Conservation (phyloP, 176 grass and related monocot species). For the Coix lacrymajobi region DNA sequence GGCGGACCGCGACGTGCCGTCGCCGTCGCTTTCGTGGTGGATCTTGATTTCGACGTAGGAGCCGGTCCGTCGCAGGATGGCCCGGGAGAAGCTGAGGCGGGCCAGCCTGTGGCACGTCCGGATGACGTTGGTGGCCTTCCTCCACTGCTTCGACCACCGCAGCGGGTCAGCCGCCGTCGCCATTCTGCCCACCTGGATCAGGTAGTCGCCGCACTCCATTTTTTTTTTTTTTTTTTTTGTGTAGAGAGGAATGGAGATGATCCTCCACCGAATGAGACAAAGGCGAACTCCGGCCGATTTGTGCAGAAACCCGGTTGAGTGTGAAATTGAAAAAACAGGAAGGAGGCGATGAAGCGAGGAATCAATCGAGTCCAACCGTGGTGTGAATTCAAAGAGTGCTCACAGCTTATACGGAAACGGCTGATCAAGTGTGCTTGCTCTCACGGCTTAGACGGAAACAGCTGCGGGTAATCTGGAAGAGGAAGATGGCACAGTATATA, state of each 20-base stretch:
- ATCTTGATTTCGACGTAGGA: constrained; percentile 39
- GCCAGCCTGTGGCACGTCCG: constrained; percentile 27
- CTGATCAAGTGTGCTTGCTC: not conserved
- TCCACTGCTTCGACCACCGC: constrained; percentile 36
- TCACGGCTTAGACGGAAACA: not conserved
- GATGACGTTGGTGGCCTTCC: constrained; percentile 39
- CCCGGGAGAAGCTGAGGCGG: not conserved
- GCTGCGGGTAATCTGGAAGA: not conserved
- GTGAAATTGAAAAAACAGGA: too few species aligned
- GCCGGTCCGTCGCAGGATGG: not conserved
- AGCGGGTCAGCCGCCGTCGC: not conserved
- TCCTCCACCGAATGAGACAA: not conserved
- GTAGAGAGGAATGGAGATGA: not conserved
- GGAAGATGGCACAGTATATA: not conserved
- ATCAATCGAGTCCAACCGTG: too few species aligned
- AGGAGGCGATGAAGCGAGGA: too few species aligned
- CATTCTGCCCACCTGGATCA: not conserved
- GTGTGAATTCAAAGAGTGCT: not conserved
- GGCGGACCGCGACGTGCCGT: too few species aligned
- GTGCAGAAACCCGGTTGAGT: too few species aligned
- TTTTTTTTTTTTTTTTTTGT: too few species aligned
- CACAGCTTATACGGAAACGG: not conserved
- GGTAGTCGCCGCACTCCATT: constrained; percentile 10
- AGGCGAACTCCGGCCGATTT: too few species aligned
- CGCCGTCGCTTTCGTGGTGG: not conserved